phyloP scores from a whole-genome alignment of 805 yeast genomes.

The Naumovozyma dairenensis region DNA sequence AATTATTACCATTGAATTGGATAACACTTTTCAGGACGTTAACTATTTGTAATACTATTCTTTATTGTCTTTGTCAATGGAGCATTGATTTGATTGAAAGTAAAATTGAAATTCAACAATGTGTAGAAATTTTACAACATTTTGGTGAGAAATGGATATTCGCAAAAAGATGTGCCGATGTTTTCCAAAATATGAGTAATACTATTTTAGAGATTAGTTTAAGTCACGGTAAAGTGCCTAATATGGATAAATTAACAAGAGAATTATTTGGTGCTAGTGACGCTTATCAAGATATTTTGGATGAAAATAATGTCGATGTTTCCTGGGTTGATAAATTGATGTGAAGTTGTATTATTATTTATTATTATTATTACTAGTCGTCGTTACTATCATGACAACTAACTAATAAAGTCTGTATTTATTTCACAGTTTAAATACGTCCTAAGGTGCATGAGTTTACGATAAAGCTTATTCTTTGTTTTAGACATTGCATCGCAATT shows the following conservation, averaged over 20 bases:
- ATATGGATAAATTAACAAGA: slow-evolving; percentile 33
- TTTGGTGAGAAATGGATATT: slow-evolving; percentile 40
- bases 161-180: slow-evolving; percentile 36
- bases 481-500: too few species aligned
- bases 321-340: slow-evolving; percentile 31
- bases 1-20: slow-evolving; percentile 41
- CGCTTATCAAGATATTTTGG: slow-evolving; percentile 38
- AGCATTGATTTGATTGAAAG: slow-evolving; percentile 37
- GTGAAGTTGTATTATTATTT: too few species aligned
- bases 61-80: slow-evolving; percentile 40
- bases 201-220: slow-evolving; percentile 37
- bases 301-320: slow-evolving; percentile 38
- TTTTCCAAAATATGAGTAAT: slow-evolving; percentile 36
- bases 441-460: too few species aligned
- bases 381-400: too few species aligned
- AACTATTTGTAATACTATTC: slow-evolving; percentile 38
- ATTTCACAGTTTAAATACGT: too few species aligned
- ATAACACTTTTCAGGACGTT: slow-evolving; percentile 38
- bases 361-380: too few species aligned
- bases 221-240: slow-evolving; percentile 31
- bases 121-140: slow-evolving; percentile 37
- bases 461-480: too few species aligned
- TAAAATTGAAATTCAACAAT: slow-evolving; percentile 37
- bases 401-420: too few species aligned
- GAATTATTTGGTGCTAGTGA: slow-evolving; percentile 37